Base-by-base conservation (phyloP, 2,329 filamentous ascomycete genomes). In the Aspergillus chevalieri region DNA sequence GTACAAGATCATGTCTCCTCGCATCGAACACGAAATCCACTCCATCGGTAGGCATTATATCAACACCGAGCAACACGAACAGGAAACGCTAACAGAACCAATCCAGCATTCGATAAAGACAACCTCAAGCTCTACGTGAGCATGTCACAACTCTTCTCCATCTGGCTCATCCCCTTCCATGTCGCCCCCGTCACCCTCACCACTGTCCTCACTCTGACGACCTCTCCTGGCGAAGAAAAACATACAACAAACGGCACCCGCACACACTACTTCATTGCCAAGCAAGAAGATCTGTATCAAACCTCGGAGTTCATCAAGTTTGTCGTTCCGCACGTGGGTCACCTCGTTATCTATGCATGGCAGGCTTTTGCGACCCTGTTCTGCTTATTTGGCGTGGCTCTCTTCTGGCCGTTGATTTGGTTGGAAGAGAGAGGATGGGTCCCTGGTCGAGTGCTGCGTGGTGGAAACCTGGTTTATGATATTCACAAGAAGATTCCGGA, bases 241-340 rank as follows among this genome's bases (percentile, higher is more conserved):
- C 47, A 54, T 28, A 57, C 46, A 39, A 51, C 38, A 12, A 56
- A 62, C 36, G 57, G 50, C 5, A 56, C 61, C 8, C 53, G 60
- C 34, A 68, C 60, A 19, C 78, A 77, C 50, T 93, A 90, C 71
- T 87, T 84, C 64, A 91, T 95, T 54, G 68, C 75, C 6, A 79
- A 76, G 15, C 90, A 95, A 65, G 84, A 94, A 56, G 89, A 95
- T 63, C 71, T 91, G 6, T 95, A 95, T 62, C 87, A 92, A 60
- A 76, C 82, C 1, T 84, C 83, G 44, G 85, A 95, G 57, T 85
- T 84, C 54, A 73, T 92, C 52, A 84, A 85, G 58, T 93, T 94
- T 62, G 58, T 91, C 15, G 60, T 79, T 14, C 82, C 85, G 8
- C 79, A 74, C 9, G 77, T 84, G 0, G 82, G 81, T 0, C 68